Conservation (phyloP, 2,329 filamentous ascomycete genomes). For the Calonectria hawksworthii region DNA sequence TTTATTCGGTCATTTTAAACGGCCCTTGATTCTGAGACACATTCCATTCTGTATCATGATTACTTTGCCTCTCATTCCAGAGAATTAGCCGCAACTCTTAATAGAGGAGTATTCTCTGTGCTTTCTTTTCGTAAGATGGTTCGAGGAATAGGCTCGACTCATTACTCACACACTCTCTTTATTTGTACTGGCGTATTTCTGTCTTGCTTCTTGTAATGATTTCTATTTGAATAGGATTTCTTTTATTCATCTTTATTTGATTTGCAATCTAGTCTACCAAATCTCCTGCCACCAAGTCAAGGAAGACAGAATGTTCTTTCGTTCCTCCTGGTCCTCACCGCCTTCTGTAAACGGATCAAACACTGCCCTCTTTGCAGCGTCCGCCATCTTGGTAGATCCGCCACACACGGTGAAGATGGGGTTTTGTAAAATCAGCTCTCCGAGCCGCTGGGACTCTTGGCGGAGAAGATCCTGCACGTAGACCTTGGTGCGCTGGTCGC, state of each 20-base stretch:
- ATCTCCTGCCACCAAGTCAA: conserved; percentile 71
- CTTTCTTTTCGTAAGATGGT: neutral
- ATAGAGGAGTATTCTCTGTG: neutral
- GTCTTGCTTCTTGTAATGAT: no score
- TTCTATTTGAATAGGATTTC: neutral
- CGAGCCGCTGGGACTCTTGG: conserved; percentile 53
- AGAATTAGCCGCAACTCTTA: neutral
- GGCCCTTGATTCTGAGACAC: neutral
- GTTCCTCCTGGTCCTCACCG: conserved; percentile 52
- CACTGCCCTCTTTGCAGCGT: conserved; percentile 66
- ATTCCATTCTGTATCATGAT: neutral
- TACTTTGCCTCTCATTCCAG: neutral
- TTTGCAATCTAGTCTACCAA: conserved; percentile 57
- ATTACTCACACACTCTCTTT: neutral
- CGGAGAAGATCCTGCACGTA: conserved; percentile 70
- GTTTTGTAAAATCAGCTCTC: conserved; percentile 51
- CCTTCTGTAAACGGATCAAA: conserved; percentile 61
- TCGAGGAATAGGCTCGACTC: neutral
- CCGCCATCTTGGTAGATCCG: conserved; percentile 71
- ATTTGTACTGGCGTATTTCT: neutral
- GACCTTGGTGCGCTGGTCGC: conserved; percentile 62
- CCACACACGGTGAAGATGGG: conserved; percentile 69
- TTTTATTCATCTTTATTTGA: neutral
- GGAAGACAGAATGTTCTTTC: conserved; percentile 53
- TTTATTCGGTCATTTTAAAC: neutral